These are phyloP conservation scores for Torrubiella hemipterigena DNA, from an alignment of 2,329 filamentous ascomycete genomes.

Conservation along the genomic window DNA sequence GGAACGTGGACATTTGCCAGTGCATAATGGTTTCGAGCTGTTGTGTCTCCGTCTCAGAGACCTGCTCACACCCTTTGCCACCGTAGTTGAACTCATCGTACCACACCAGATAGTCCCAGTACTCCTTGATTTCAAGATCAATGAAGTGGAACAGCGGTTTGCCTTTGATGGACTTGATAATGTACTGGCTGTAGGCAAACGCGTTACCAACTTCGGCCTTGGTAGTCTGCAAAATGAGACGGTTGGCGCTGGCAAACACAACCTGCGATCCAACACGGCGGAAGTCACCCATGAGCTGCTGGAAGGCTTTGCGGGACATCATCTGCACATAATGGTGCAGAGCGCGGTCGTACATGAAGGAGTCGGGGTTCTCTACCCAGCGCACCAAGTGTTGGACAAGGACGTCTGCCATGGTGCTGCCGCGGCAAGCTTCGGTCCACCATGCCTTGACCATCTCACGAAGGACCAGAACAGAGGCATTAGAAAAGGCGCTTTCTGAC, in stretches of 20 bases:
- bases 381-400: conserved; percentile 95
- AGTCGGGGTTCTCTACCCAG: conserved; percentile 90
- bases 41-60: conserved; percentile 62
- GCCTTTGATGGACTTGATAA: conserved; percentile 90
- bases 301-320: conserved; percentile 94
- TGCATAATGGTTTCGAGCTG: conserved; percentile 88
- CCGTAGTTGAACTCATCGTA: conserved; percentile 99
- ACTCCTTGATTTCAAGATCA: conserved; percentile 93
- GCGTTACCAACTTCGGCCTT: conserved; percentile 96
- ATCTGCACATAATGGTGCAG: conserved; percentile 97
- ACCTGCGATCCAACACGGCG: conserved; percentile 88
- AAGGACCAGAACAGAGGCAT: conserved; percentile 77
- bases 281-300: conserved; percentile 96
- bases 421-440: conserved; percentile 90
- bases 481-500: conserved; percentile 85
- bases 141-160: conserved; percentile 96
- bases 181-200: conserved; percentile 93
- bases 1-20: conserved; percentile 90
- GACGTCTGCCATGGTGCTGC: conserved; percentile 89
- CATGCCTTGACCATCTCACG: conserved; percentile 98
- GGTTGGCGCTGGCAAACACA: conserved; percentile 84
- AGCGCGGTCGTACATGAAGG: conserved; percentile 88
- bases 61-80: conserved; percentile 78
- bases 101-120: conserved; percentile 99
- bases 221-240: conserved; percentile 84